Conservation (phyloP, 306 rosid species). For the Arachis stenosperma region DNA sequence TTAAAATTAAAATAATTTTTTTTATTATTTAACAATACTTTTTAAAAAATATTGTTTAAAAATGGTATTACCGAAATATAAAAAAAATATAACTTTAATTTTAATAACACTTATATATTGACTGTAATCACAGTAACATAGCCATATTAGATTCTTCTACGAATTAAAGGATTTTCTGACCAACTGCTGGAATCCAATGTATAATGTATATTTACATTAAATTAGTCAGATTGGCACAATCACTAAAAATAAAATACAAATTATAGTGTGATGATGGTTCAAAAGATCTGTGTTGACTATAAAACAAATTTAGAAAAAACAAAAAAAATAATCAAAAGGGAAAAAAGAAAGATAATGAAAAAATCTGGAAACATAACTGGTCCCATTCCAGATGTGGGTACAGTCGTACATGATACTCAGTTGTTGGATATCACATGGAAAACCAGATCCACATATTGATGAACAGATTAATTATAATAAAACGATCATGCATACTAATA, state of each 20-base stretch:
- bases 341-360: neutral
- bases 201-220: neutral
- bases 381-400: constrained; percentile 9
- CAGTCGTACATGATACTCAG: neutral
- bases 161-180: neutral
- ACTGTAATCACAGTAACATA: too few species aligned
- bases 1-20: too few species aligned
- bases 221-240: neutral
- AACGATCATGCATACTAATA: neutral
- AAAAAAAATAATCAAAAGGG: too few species aligned
- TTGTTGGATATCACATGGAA: neutral
- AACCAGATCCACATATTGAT: neutral
- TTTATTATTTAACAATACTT: too few species aligned
- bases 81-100: too few species aligned
- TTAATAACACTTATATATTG: too few species aligned
- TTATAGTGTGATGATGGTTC: neutral
- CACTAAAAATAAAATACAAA: neutral
- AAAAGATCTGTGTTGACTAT: neutral
- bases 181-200: neutral
- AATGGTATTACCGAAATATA: too few species aligned
- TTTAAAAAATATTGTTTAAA: too few species aligned
- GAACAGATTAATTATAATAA: neutral
- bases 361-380: neutral
- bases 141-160: too few species aligned
- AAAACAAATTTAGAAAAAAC: neutral